Percentiles rank a stretch among this genome's conserved stretches.
These are phyloP conservation scores for Globisporangium polare DNA, from an alignment of 352 stramenopile species.

Conservation along the genomic window DNA sequence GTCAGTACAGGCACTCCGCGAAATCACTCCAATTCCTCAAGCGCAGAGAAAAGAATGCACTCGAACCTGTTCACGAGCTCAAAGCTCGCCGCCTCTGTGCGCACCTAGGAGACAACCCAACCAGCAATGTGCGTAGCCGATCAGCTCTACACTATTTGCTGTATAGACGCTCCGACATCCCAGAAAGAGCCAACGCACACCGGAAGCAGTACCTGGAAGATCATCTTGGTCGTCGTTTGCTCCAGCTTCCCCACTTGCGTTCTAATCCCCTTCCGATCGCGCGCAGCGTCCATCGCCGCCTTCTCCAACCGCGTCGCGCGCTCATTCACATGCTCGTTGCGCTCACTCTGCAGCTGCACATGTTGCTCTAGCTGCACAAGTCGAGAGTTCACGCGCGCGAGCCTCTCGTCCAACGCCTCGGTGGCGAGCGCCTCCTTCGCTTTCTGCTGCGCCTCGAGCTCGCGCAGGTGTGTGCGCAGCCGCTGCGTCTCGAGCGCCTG, in stretches of 20 bases:
- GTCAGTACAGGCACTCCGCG: neutral
- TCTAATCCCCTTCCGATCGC: slow-evolving; percentile 21
- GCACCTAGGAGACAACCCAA: slow-evolving; percentile 11
- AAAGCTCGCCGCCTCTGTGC: slow-evolving; percentile 30
- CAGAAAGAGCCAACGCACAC: neutral
- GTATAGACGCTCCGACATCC: neutral
- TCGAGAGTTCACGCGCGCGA: neutral
- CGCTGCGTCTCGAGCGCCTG: slow-evolving; percentile 38
- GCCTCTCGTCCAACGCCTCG: neutral
- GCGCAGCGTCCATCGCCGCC: slow-evolving; percentile 17
- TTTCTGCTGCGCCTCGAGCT: slow-evolving; percentile 23
- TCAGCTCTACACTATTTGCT: neutral
- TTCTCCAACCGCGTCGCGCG: slow-evolving; percentile 17
- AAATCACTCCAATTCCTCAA: neutral
- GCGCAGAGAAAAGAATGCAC: neutral
- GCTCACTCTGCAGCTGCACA: neutral
- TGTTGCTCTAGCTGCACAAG: slow-evolving; percentile 14
- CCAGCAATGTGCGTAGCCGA: neutral
- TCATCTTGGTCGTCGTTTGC: slow-evolving; percentile 18
- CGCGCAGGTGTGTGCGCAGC: slow-evolving; percentile 26
- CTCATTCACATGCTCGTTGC: neutral
- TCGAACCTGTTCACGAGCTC: slow-evolving; percentile 24
- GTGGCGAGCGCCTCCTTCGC: slow-evolving; percentile 1
- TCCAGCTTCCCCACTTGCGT: slow-evolving; percentile 15
- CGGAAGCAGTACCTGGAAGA: slow-evolving; percentile 11